Base-by-base conservation (phyloP, 805 yeast species). In the Brettanomyces sp. region DNA sequence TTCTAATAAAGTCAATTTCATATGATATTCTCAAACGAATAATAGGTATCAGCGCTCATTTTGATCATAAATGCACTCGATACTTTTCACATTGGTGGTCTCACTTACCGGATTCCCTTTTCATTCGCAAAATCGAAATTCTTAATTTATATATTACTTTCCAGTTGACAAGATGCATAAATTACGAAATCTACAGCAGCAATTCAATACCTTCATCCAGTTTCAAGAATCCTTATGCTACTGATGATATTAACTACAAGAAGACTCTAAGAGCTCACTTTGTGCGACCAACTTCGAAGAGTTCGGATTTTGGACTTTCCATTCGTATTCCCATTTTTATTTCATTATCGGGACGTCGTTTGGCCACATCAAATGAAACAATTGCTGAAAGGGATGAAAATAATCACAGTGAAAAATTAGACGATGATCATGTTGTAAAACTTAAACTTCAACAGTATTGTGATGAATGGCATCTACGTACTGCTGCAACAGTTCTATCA, bases 91-190 rank as follows among this genome's bases (percentile, higher is more conserved):
- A 73, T 48, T 63, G 85, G 82, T 70, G 80, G 56, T 66, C 79
- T 3, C 66, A 71, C 40, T 55, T 70, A 14, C 63, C 80, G 0
- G 46, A 52, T 0, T 62, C 59, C 0, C 70, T 66, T 7, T 82
- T 84, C 51, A 59, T 60, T 8, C 56, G 60, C 2, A 80, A 81
- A 52, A 74, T 88, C 0, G 87, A 87, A 36, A 65, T 84, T 32
- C 55, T 86, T 42, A 90, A 89, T 56, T 68, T 87, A 22, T 88
- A 84, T 62, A 73, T 89, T 35, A 83, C 95, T 0, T 87, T 85
- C 56, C 87, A 86, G 40, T 66, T 90, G 45, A 74, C 80, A 37
- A 70, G 78, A 48, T 68, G 77, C 45, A 67, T 73, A 51, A 73
- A 60, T 56, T 61, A 56, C 42, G 61, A 58, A 45, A 47, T 57